Evolutionary conservation across 2,329 filamentous ascomycete species (phyloP).

Genomic region (Hypoxylon sp.): DNA sequence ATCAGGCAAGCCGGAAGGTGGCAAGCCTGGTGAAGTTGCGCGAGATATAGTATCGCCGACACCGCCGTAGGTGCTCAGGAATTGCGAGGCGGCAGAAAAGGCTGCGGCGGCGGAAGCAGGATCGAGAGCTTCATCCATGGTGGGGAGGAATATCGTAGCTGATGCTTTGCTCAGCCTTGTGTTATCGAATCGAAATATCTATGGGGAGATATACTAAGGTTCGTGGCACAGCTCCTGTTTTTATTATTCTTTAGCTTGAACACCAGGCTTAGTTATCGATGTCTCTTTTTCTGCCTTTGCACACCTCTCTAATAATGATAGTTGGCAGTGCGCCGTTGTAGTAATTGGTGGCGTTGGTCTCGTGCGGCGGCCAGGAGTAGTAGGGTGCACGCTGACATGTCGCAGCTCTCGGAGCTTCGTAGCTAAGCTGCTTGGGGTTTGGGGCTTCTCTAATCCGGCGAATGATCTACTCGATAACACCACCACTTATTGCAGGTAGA

Average conservation of each 20-base stretch:
- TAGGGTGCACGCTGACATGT: conserved; percentile 43
- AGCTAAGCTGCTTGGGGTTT: conserved; percentile 32
- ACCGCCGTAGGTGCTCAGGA: conserved; percentile 58
- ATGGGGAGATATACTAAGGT: conserved; percentile 14
- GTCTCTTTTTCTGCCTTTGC: conserved; percentile 1
- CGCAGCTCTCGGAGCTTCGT: conserved; percentile 43
- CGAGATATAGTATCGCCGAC: conserved; percentile 81
- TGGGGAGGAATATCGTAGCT: conserved; percentile 24
- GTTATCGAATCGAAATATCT: conserved; percentile 26
- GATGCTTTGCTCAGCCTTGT: conserved; percentile 13
- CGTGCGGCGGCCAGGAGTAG: conserved; percentile 36
- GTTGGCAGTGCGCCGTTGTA: conserved; percentile 26
- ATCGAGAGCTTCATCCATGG: conserved; percentile 59
- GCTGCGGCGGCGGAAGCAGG: conserved; percentile 56
- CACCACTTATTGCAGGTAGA: background rate
- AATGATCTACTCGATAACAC: conserved; percentile 33
- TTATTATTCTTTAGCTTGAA: conserved; percentile 18
- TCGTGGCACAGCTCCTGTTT: conserved; percentile 18
- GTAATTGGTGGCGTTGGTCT: conserved; percentile 37
- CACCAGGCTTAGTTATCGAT: background rate
- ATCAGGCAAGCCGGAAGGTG: conserved; percentile 63
- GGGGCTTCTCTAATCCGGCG: conserved; percentile 31
- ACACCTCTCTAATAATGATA: conserved; percentile 21
- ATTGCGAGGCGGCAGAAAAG: conserved; percentile 57
- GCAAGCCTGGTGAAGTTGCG: conserved; percentile 84